Percentiles rank a stretch among this genome's conserved stretches.
These are phyloP conservation scores for Cryptococcus amylolentus DNA, from an alignment of 1,284 basidiomycete genomes.

Conservation along the genomic window DNA sequence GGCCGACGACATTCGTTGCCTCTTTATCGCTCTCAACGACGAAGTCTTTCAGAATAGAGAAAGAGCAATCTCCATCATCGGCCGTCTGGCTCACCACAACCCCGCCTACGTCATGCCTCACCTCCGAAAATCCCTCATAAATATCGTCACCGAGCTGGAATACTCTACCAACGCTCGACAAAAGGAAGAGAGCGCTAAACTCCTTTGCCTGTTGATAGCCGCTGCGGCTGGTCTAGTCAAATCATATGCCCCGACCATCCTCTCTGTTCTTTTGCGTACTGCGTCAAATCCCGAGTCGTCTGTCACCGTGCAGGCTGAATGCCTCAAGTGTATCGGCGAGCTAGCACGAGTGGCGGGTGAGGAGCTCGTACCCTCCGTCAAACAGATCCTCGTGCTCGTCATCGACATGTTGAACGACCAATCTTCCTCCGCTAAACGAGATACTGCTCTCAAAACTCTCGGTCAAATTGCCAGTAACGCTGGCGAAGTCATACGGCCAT, in stretches of 20 bases:
- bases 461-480: slow-evolving; percentile 96
- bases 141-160: slow-evolving; percentile 94
- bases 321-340: slow-evolving; percentile 92
- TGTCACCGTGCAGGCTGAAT: slow-evolving; percentile 84
- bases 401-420: slow-evolving; percentile 84
- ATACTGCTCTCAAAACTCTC: slow-evolving; percentile 89
- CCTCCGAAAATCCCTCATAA: slow-evolving; percentile 90
- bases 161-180: slow-evolving; percentile 87
- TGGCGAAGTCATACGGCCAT: slow-evolving; percentile 87
- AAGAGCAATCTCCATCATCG: slow-evolving; percentile 86
- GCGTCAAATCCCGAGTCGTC: slow-evolving; percentile 80
- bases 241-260: slow-evolving; percentile 94
- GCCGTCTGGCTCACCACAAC: slow-evolving; percentile 90
- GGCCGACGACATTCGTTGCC: slow-evolving; percentile 92
- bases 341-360: slow-evolving; percentile 91
- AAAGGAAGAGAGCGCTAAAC: slow-evolving; percentile 82
- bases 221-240: slow-evolving; percentile 93
- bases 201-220: slow-evolving; percentile 80
- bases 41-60: slow-evolving; percentile 93
- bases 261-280: slow-evolving; percentile 74
- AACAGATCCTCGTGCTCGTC: slow-evolving; percentile 84
- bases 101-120: slow-evolving; percentile 99
- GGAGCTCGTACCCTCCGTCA: slow-evolving; percentile 77
- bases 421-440: slow-evolving; percentile 69
- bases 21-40: slow-evolving; percentile 97